Evolutionary conservation across 2,329 filamentous ascomycete genomes (phyloP), one percentile per base, ranked within the genome.

Genomic region (Cladophialophora psammophila): DNA sequence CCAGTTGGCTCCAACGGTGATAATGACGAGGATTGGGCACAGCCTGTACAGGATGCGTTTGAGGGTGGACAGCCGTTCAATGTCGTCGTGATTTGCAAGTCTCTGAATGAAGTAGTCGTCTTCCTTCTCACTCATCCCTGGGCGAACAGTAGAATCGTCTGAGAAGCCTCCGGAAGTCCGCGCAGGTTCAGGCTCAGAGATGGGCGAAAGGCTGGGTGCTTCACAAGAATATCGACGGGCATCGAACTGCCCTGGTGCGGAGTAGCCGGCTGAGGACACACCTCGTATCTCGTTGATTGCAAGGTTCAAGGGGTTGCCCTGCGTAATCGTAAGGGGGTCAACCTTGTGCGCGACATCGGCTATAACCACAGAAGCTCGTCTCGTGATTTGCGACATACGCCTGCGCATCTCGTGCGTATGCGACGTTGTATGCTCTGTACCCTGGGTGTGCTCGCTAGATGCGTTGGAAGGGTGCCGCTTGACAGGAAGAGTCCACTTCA

Each of bases 201-300:
- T 60, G 10, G 42, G 35, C 13, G 60, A 55, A 8, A 63, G 15
- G 3, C 9, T 54, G 3, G 50, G 32, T 32, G 45, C 12, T 13
- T 32, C 38, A 12, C 57, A 50, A 26, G 64, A 69, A 18, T 57
- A 66, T 13, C 64, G 67, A 7, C 64, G 64, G 26, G 68, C 61
- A 57, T 65, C 63, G 54, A 67, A 69, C 18, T 68, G 58, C 12
- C 56, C 48, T 31, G 65, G 35, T 18, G 57, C n/a, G 7, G 62
- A 26, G 54, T 68, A 69, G n/a, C 65, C 65, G 20, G 53, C 65
- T 3, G 68, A 67, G n/a, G 68, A 67, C 3, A 69, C 65, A 48
- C 65, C 48, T 13, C 68, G 65, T 26, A 63, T 65, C 38, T 69
- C 68, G 35, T 69, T 69, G 52, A 69, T 63, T 13, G 48, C 65